Percentiles rank a stretch among this genome's conserved stretches.
phyloP scores from a whole-genome alignment of 1,284 basidiomycete species.

The Fomitopsis pinicola region DNA sequence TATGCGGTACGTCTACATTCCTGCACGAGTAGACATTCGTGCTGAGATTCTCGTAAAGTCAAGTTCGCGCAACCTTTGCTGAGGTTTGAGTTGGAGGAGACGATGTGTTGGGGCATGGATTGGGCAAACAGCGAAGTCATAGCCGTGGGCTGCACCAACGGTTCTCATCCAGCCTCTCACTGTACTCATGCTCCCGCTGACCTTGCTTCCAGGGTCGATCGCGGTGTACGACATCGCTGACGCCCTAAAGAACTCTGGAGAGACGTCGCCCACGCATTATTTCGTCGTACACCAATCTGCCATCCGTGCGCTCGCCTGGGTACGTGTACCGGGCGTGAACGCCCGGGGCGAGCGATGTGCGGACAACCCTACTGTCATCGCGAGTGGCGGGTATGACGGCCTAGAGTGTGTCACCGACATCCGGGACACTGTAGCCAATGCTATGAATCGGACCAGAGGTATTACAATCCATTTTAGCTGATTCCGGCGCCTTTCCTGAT shows the following conservation, averaged over 20 bases:
- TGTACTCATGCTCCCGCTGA: neutral
- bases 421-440: conserved; percentile 55
- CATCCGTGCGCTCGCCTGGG: conserved; percentile 69
- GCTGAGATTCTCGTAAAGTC: conserved; percentile 36
- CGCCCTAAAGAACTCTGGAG: conserved; percentile 32
- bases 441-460: conserved; percentile 77
- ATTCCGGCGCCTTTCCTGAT: neutral
- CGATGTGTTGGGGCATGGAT: conserved; percentile 71
- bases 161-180: conserved; percentile 33
- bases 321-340: conserved; percentile 57
- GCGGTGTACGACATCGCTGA: conserved; percentile 70
- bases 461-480: conserved; percentile 3
- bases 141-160: conserved; percentile 79
- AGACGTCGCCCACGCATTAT: conserved; percentile 46
- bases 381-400: conserved; percentile 77
- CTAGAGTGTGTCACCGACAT: conserved; percentile 71
- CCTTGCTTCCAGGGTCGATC: conserved; percentile 53
- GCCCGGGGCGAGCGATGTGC: conserved; percentile 40
- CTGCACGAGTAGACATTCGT: neutral
- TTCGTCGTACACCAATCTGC: conserved; percentile 74
- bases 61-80: conserved; percentile 58
- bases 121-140: conserved; percentile 83
- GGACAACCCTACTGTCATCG: conserved; percentile 66
- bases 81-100: conserved; percentile 68
- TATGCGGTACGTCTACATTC: conserved; percentile 18